phyloP scores from a whole-genome alignment of 1,139 yeast species.

The Magnusiomyces tetraspermus region DNA sequence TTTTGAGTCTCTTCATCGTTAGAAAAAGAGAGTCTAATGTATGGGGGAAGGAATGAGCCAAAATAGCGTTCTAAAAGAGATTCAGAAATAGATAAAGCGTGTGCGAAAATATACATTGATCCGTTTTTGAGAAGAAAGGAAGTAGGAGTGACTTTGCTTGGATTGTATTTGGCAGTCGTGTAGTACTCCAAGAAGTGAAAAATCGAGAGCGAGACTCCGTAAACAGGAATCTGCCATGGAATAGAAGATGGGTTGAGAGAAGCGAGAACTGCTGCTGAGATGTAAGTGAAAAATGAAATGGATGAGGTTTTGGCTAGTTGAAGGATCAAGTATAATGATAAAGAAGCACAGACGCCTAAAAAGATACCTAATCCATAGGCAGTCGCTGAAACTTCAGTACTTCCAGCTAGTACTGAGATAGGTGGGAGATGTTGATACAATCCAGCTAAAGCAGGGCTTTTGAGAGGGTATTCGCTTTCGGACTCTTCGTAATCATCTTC shows the following conservation, averaged over 20 bases:
- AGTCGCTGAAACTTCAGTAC: constrained; percentile 13
- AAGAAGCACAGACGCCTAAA: constrained; percentile 9
- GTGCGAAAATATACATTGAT: constrained; percentile 55
- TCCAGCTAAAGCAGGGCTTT: neutral
- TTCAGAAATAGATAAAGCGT: constrained; percentile 44
- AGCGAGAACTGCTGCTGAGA: neutral
- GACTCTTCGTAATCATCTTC: neutral
- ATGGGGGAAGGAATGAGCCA: neutral
- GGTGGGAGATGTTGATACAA: neutral
- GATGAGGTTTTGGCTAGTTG: neutral
- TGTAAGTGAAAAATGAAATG: neutral
- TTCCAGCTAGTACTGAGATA: neutral
- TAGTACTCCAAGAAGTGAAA: constrained; percentile 80
- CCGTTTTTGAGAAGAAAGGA: constrained; percentile 76
- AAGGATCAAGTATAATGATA: neutral
- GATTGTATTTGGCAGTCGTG: constrained; percentile 66
- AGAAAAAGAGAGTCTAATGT: neutral
- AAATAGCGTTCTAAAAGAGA: constrained; percentile 27
- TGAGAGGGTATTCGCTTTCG: neutral
- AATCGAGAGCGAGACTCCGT: constrained; percentile 42
- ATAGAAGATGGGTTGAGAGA: neutral
- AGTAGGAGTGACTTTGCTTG: constrained; percentile 54
- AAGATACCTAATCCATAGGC: constrained; percentile 14
- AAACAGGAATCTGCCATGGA: constrained; percentile 36
- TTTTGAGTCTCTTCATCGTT: neutral